Percentiles rank a stretch among this genome's conserved stretches.
Evolutionary conservation across 257 asterid species (phyloP).

Genomic region (Misopates orontium): DNA sequence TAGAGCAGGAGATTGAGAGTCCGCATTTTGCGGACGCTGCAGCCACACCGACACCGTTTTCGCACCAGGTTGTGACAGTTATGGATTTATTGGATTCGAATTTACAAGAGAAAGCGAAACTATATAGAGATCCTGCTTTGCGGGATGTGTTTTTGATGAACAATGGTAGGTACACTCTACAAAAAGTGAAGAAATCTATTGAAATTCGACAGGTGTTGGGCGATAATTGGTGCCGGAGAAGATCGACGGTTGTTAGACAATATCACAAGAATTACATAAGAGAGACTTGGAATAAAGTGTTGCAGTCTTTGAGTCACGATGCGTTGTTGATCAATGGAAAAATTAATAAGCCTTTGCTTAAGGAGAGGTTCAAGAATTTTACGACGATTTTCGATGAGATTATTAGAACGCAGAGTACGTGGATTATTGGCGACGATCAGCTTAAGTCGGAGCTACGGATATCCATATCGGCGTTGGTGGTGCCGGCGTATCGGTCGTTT

Average conservation of each 20-base stretch:
- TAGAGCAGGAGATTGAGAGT: constrained; percentile 46
- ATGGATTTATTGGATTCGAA: constrained; percentile 69
- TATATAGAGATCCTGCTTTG: constrained; percentile 62
- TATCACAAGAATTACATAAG: constrained; percentile 82
- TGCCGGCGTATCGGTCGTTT: constrained; percentile 85
- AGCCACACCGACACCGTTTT: constrained; percentile 42
- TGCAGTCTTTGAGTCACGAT: constrained; percentile 61
- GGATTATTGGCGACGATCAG: constrained; percentile 90
- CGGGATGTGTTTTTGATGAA: constrained; percentile 76
- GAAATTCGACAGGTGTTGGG: constrained; percentile 76
- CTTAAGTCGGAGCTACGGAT: constrained; percentile 89
- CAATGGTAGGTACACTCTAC: constrained; percentile 77
- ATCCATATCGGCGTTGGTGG: constrained; percentile 64
- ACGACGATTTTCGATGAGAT: constrained; percentile 66
- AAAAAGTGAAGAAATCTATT: constrained; percentile 65
- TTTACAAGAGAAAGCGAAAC: constrained; percentile 49
- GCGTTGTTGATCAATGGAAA: constrained; percentile 55
- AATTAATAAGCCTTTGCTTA: constrained; percentile 52
- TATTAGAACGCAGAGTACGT: constrained; percentile 57
- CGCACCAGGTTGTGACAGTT: constrained; percentile 48
- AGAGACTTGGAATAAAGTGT: constrained; percentile 74
- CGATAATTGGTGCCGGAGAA: constrained; percentile 76
- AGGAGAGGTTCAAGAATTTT: constrained; percentile 75
- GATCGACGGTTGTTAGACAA: constrained; percentile 71
- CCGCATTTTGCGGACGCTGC: constrained; percentile 37